Conservation (phyloP, 495 filamentous ascomycete genomes). For the Thermochaetoides thermophila region DNA sequence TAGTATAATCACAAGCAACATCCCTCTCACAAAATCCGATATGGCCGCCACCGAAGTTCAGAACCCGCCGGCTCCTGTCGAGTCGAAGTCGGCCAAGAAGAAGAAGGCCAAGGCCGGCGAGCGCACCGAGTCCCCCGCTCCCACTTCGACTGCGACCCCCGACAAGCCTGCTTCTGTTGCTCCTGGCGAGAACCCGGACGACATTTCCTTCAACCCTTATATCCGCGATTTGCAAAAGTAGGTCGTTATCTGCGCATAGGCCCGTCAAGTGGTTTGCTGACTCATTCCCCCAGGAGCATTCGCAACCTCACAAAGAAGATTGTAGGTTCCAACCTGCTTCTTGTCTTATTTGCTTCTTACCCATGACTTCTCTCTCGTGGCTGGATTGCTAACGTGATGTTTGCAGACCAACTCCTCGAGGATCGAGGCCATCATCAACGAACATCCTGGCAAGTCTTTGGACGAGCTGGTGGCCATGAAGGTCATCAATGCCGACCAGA, state of each 20-base stretch:
- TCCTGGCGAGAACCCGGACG: conserved; percentile 29
- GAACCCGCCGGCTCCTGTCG: conserved; percentile 32
- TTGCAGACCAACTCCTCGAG: conserved; percentile 59
- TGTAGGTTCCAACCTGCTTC: conserved; percentile 34
- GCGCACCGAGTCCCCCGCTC: conserved; percentile 33
- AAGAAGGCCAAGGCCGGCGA: conserved; percentile 55
- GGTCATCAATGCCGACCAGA: conserved; percentile 89
- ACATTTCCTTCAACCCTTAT: conserved; percentile 51
- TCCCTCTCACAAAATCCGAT: too few relatives aligned
- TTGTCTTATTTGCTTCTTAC: neutral
- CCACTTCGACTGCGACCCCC: conserved; percentile 20
- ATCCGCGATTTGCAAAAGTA: conserved; percentile 81
- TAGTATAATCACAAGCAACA: too few relatives aligned
- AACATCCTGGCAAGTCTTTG: conserved; percentile 59
- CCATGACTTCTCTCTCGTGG: too few relatives aligned
- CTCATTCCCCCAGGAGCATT: conserved; percentile 44
- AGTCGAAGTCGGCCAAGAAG: conserved; percentile 53
- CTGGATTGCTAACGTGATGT: conserved; percentile 8
- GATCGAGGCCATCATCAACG: conserved; percentile 61
- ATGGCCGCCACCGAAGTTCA: conserved; percentile 38
- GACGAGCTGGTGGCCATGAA: conserved; percentile 69
- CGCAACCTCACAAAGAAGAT: conserved; percentile 82
- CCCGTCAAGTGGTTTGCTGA: conserved; percentile 1
- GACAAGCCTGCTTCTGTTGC: conserved; percentile 25
- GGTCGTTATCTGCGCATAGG: conserved; percentile 18